These are phyloP conservation scores for Leishmania turanica DNA, from an alignment of 208 protist genomes.

Conservation along the genomic window DNA sequence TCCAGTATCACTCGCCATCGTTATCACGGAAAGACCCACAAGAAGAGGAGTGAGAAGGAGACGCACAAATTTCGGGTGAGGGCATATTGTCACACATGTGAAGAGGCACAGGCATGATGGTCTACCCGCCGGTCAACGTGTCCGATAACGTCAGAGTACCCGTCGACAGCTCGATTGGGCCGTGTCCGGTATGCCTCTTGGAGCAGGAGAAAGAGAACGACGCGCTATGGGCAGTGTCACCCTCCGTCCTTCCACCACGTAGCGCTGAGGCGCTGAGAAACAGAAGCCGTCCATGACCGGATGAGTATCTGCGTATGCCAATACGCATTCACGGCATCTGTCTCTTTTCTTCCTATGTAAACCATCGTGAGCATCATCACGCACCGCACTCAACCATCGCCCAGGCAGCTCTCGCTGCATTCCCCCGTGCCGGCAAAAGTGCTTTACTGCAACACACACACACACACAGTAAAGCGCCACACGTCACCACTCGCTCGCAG, in stretches of 20 bases:
- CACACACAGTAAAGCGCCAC: background rate
- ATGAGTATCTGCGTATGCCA: background rate
- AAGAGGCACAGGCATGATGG: background rate
- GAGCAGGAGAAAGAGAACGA: background rate
- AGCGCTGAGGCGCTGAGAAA: background rate
- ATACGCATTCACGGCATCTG: background rate
- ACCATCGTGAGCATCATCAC: background rate
- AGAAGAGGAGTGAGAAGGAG: background rate
- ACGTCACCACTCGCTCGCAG: too few relatives aligned
- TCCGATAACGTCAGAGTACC: background rate
- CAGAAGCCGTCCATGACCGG: background rate
- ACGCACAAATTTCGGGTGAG: background rate
- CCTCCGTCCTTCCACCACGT: background rate
- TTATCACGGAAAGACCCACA: background rate
- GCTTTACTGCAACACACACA: background rate
- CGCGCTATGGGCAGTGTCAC: background rate
- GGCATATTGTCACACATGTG: background rate
- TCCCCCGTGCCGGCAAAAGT: too few relatives aligned
- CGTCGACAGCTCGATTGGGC: background rate
- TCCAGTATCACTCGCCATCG: background rate
- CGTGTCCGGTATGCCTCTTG: background rate
- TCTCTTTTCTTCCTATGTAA: background rate
- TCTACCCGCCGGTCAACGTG: background rate
- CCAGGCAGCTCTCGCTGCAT: too few relatives aligned
- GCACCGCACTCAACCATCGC: background rate